Evolutionary conservation across 1,284 basidiomycete species (phyloP).

Genomic region (Cutaneotrichosporon sp.): DNA sequence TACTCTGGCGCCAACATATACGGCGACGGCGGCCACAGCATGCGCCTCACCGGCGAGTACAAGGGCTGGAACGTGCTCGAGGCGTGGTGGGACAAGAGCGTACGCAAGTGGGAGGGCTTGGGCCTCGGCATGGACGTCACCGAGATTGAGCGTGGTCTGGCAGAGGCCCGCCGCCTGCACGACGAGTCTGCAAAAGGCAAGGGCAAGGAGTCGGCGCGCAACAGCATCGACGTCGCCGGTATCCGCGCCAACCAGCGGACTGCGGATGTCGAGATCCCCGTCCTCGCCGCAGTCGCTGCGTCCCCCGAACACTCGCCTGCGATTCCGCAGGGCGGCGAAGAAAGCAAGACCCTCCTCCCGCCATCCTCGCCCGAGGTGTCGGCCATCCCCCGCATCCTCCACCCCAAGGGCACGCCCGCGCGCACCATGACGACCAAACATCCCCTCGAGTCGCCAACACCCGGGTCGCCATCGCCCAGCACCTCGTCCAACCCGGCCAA

Average conservation of each 20-base stretch:
- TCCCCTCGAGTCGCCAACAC: constrained; percentile 15
- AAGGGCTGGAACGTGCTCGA: constrained; percentile 86
- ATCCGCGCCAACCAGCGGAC: constrained; percentile 35
- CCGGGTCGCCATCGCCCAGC: neutral
- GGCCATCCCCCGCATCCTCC: constrained; percentile 32
- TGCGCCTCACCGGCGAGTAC: constrained; percentile 77
- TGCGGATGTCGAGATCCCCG: constrained; percentile 42
- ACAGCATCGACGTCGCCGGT: constrained; percentile 21
- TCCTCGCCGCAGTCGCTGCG: neutral
- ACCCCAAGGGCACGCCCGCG: constrained; percentile 13
- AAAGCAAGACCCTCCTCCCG: constrained; percentile 45
- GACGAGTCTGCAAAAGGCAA: constrained; percentile 32
- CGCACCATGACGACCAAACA: neutral
- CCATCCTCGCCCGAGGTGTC: constrained; percentile 38
- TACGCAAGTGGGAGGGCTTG: constrained; percentile 77
- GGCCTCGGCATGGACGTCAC: constrained; percentile 63
- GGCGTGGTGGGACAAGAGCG: constrained; percentile 83
- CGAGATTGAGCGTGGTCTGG: constrained; percentile 46
- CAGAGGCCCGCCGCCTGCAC: constrained; percentile 38
- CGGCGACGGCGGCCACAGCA: constrained; percentile 61
- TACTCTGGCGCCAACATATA: constrained; percentile 76
- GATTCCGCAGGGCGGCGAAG: constrained; percentile 26
- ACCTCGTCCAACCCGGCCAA: constrained; percentile 10
- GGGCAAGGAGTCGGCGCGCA: constrained; percentile 22
- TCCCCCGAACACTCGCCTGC: constrained; percentile 17